A percentile compares a stretch with the other conserved stretches of the same genome.
These are phyloP conservation scores for Arachis hypogaea DNA, from an alignment of 306 rosid genomes.

Conservation along the genomic window DNA sequence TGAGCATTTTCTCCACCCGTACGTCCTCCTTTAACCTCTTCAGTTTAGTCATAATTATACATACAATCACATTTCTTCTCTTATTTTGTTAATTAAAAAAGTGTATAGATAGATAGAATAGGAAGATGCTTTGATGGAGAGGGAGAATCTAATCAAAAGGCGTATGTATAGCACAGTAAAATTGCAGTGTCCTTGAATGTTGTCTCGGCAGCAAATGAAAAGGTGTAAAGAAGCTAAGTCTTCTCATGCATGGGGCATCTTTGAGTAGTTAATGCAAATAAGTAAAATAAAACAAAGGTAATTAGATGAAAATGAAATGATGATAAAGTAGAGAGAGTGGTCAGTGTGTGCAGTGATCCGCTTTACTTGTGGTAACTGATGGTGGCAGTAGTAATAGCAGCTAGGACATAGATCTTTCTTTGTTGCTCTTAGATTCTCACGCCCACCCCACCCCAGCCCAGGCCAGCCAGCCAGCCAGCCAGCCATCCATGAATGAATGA, in stretches of 20 bases:
- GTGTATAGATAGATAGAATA: neutral
- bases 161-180: conserved; percentile 37
- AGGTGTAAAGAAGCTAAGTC: conserved; percentile 36
- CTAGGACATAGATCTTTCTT: conserved; percentile 47
- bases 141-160: conserved; percentile 45
- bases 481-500: conserved; percentile 34
- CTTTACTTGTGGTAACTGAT: conserved; percentile 37
- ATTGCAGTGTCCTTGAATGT: conserved; percentile 54
- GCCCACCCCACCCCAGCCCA: conserved; percentile 50
- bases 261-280: neutral
- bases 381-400: conserved; percentile 27
- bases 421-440: conserved; percentile 71
- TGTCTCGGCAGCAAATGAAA: conserved; percentile 47
- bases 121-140: conserved; percentile 13
- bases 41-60: no score
- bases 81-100: conserved; percentile 10
- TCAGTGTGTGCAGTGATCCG: conserved; percentile 47
- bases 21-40: conserved; percentile 29
- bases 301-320: conserved; percentile 22
- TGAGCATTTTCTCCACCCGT: conserved; percentile 99
- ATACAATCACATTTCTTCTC: neutral
- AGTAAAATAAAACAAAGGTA: neutral
- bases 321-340: conserved; percentile 38
- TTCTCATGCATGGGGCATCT: conserved; percentile 8
- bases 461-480: no score